Evolutionary conservation across 192 early-diverging fungal species (phyloP).

Genomic region (Coemansia sp.): DNA sequence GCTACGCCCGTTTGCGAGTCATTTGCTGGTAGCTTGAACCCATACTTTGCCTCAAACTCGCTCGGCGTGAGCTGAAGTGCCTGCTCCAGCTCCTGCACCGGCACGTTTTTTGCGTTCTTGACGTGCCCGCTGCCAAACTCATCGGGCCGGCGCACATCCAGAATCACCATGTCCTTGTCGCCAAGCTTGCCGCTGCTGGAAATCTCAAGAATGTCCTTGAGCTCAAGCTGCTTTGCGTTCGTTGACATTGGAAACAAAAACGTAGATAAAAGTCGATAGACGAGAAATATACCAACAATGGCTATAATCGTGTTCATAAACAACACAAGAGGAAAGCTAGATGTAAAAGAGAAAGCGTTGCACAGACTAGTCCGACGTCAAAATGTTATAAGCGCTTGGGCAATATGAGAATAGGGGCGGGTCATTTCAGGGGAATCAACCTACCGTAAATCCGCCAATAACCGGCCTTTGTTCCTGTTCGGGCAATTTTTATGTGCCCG

Average conservation of each 20-base stretch:
- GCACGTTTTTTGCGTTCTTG: conserved; percentile 25
- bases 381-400: no score
- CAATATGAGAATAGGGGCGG: no score
- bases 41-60: conserved; percentile 20
- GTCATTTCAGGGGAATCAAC: no score
- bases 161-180: conserved; percentile 12
- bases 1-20: conserved; percentile 15
- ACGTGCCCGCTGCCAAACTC: conserved; percentile 28
- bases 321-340: background rate
- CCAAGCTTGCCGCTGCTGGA: conserved; percentile 11
- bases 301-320: conserved; percentile 20
- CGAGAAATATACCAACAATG: conserved; percentile 10
- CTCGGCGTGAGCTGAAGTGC: conserved; percentile 17
- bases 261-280: conserved; percentile 8
- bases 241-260: conserved; percentile 25
- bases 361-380: no score
- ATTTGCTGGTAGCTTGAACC: conserved; percentile 16
- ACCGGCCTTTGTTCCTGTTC: no score
- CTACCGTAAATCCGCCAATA: no score
- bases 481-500: no score
- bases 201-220: conserved; percentile 19
- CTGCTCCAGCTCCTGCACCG: conserved; percentile 17
- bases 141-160: conserved; percentile 30
- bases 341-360: background rate
- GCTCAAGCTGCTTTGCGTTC: conserved; percentile 14